Evolutionary conservation across 2,329 filamentous ascomycete genomes (phyloP), one percentile per base, ranked within the genome.

Genomic region (Neurospora crassa): DNA sequence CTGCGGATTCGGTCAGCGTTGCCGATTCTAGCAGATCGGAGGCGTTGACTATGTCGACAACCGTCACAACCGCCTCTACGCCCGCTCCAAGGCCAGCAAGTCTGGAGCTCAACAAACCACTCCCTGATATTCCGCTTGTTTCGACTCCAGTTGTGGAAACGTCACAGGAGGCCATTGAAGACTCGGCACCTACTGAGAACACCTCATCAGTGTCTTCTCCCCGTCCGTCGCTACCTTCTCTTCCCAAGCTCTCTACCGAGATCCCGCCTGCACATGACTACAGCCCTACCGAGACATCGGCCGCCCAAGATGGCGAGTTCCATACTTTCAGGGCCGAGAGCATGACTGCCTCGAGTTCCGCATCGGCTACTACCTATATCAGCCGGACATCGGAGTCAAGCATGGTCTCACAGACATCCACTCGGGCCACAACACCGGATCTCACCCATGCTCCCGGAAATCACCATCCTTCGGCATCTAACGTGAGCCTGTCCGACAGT

Each of bases 391-490:
- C 94, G 0, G 92, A 94, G 77, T 88, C 88, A 68, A 97, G 93
- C 79, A 85, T 92, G 40, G 79, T 93, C 1, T 97, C 95, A 1
- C 90, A 91, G 78, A 90, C 89, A 0, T 97, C 94, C 1, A 97
- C 94, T 2, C 86, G 94, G 71, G 94, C 94, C 18, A 97, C 94
- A 0, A 97, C 94, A 0, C 94, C 94, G 1, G 94, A 97, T 75
- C 80, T 86, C 77, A 76, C 84, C 75, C 79, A 85, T 53, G 84
- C 82, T 71, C 86, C 87, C 40, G 85, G 86, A 74, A 84, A 83
- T 71, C 24, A 90, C 71, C 24, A 90, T 73, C 87, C 88, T 12
- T 92, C 89, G 1, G 81, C 90, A 47, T 90, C 88, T 40, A 92
- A 92, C 74, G 84, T 91, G 59, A 94, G 91, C 82, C 83, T 87